Percentiles rank a stretch among this genome's conserved stretches.
These are phyloP conservation scores for Truncatella angustata DNA, from an alignment of 2,329 filamentous ascomycete species.

Conservation along the genomic window DNA sequence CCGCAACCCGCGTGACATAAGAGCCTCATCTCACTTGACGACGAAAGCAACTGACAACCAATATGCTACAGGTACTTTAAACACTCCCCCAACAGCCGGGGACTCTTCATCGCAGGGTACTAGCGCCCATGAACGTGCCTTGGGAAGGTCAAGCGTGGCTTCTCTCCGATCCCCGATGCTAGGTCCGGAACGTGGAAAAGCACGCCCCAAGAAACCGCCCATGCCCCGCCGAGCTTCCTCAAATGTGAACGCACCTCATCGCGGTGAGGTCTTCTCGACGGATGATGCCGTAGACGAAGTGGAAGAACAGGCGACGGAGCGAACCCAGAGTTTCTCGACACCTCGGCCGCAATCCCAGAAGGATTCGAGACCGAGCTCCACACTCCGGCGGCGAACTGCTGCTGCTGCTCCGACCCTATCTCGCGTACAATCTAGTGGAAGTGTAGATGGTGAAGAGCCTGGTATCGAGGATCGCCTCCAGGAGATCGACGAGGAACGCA, in stretches of 20 bases:
- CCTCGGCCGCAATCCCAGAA: conserved; percentile 27
- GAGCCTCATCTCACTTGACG: too few species aligned
- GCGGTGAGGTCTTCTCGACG: conserved; percentile 84
- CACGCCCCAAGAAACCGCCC: conserved; percentile 66
- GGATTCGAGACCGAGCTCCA: conserved; percentile 30
- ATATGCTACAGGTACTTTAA: conserved; percentile 22
- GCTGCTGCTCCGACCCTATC: conserved; percentile 35
- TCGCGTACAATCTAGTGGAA: conserved; percentile 40
- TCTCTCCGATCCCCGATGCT: conserved; percentile 44
- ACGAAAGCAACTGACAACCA: too few species aligned
- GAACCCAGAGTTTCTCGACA: conserved; percentile 39
- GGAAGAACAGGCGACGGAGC: conserved; percentile 50
- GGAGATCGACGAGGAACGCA: conserved; percentile 33
- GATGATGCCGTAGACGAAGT: conserved; percentile 86
- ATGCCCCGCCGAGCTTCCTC: conserved; percentile 75
- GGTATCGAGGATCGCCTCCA: conserved; percentile 24
- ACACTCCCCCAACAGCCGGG: conserved; percentile 27
- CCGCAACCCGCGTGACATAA: too few species aligned
- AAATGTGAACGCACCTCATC: conserved; percentile 67
- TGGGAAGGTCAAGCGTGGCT: conserved; percentile 33
- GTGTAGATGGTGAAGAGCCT: conserved; percentile 27
- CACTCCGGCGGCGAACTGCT: conserved; percentile 36
- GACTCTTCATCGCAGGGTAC: conserved; percentile 28
- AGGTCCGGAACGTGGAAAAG: conserved; percentile 46
- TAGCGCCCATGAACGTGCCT: conserved; percentile 35